Percentiles rank a stretch among this genome's conserved stretches.
Conservation (phyloP, 306 rosid species). For the Malus asiatica region DNA sequence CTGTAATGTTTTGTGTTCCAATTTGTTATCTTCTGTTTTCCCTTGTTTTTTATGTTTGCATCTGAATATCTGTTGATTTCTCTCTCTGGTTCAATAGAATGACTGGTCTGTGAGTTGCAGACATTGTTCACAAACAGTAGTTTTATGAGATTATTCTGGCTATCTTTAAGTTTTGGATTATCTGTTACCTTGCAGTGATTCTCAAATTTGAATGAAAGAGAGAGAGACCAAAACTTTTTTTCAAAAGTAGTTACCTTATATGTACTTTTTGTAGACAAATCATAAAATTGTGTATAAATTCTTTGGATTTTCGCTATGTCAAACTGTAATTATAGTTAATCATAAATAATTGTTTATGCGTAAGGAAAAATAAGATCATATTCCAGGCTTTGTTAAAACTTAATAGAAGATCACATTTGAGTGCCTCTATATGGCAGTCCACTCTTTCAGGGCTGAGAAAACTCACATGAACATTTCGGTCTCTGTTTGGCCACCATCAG, state of each 20-base stretch:
- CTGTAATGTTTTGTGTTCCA: neutral
- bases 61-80: neutral
- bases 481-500: accelerated
- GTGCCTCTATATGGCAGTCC: accelerated
- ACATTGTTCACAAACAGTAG: neutral
- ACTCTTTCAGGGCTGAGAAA: accelerated
- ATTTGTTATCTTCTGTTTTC: neutral
- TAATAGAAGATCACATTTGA: neutral
- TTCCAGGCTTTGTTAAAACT: neutral
- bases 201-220: neutral
- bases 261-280: no score
- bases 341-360: no score
- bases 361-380: no score
- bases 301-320: no score
- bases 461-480: accelerated
- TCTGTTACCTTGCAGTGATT: neutral
- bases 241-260: neutral
- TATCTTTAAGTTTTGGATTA: neutral
- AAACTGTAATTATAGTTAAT: no score
- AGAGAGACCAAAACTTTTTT: neutral
- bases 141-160: neutral
- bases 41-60: neutral
- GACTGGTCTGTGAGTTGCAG: neutral
- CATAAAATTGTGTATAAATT: no score
- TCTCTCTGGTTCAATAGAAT: neutral